Evolutionary conservation across 2,329 filamentous ascomycete genomes (phyloP).

Genomic region (Cytospora mali): DNA sequence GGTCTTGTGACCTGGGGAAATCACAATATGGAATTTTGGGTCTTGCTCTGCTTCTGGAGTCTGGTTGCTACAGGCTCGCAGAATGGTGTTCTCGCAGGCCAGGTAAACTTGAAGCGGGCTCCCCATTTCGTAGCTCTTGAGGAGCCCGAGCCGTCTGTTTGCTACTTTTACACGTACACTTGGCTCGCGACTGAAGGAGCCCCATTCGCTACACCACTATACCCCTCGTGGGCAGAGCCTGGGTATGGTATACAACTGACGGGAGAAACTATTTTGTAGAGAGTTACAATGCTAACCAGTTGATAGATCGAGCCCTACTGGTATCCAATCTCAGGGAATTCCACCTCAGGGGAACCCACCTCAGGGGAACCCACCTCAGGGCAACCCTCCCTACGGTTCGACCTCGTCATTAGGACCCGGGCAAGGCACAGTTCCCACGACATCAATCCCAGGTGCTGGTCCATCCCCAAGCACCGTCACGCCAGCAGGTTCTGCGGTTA

Average conservation of each 20-base stretch:
- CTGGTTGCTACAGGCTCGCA: background rate
- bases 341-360: too few species aligned
- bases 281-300: background rate
- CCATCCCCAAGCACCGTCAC: background rate
- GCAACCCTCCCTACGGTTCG: background rate
- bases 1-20: background rate
- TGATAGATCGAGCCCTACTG: background rate
- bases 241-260: background rate
- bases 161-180: background rate
- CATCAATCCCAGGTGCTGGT: background rate
- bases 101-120: background rate
- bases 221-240: background rate
- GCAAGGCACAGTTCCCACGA: background rate
- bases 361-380: too few species aligned
- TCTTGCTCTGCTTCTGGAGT: conserved; percentile 8
- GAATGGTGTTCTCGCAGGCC: background rate
- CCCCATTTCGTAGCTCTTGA: background rate
- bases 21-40: conserved; percentile 8
- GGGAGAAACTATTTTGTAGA: background rate
- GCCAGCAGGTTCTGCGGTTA: background rate
- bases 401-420: background rate
- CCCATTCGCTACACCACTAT: background rate
- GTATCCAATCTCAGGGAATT: background rate
- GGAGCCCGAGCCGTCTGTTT: background rate
- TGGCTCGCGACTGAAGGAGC: background rate